phyloP scores from a whole-genome alignment of 1,284 basidiomycete species.

The Sanghuangporus sanghuang region DNA sequence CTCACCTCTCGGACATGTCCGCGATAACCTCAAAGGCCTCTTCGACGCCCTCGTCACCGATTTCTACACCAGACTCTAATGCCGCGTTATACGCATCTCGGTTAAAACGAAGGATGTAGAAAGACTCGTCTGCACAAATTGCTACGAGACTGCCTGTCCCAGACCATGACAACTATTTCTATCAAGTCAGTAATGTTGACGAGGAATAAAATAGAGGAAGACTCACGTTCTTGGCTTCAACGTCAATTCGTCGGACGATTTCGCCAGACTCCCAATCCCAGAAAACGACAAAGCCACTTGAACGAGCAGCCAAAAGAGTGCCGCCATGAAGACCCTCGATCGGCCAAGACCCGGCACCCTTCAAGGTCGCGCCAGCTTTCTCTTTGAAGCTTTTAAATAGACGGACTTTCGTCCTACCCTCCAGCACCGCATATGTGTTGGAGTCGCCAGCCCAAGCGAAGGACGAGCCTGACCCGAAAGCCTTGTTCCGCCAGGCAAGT shows the following conservation, averaged over 20 bases:
- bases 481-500: constrained; percentile 98
- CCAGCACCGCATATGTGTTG: constrained; percentile 95
- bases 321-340: constrained; percentile 89
- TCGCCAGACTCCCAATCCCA: constrained; percentile 99
- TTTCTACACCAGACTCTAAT: constrained; percentile 71
- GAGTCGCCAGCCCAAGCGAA: constrained; percentile 98
- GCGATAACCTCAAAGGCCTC: constrained; percentile 93
- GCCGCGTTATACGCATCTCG: constrained; percentile 82
- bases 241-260: constrained; percentile 91
- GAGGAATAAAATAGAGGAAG: neutral
- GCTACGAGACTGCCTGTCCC: constrained; percentile 85
- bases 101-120: constrained; percentile 91
- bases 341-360: constrained; percentile 77
- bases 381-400: constrained; percentile 96
- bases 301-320: constrained; percentile 79
- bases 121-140: constrained; percentile 86
- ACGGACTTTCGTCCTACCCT: constrained; percentile 80
- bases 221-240: constrained; percentile 87
- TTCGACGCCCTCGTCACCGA: constrained; percentile 94
- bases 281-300: constrained; percentile 91
- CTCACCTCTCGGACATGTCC: constrained; percentile 82
- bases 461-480: constrained; percentile 87
- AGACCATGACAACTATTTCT: constrained; percentile 82
- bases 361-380: constrained; percentile 60
- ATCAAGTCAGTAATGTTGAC: neutral